Evolutionary conservation across 1,284 basidiomycete genomes (phyloP), one percentile per base, ranked within the genome.

Genomic region (Takashimella koratensis): DNA sequence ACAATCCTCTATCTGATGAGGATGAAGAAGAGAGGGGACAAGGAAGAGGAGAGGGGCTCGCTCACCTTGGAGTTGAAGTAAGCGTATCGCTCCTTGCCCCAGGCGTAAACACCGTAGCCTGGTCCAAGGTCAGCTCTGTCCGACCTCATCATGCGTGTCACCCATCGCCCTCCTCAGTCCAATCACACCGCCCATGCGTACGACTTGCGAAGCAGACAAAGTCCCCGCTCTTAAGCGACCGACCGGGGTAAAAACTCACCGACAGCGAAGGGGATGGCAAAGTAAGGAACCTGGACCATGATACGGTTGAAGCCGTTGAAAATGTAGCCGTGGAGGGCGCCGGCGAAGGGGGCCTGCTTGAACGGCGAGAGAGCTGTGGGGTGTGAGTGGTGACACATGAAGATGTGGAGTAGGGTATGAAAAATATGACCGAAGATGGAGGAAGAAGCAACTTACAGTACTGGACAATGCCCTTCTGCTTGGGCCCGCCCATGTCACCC

Each of bases 241-340:
- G n/a, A n/a, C n/a, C n/a, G n/a, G n/a, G n/a, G 22, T 30, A 19
- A 11, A 36, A 13, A 82, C 88, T 65, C 55, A 94, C 92, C 91
- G 53, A 85, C 66, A 46, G 80, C 83, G 64, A 92, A 81, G 22
- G 92, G 92, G 60, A 91, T 74, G 53, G 83, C 78, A 78, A 88
- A 90, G 80, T 91, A 96, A 45, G 88, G 79, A 22, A 84, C 79
- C 70, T 94, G 88, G 40, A 78, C 79, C 51, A 85, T 82, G 46
- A 92, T 75, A 62, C 92, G 86, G 60, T 82, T 82, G 80, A 86
- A 87, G 45, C 90, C 92, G 77, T 93, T 91, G 82, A 93, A 90
- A 64, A 93, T 68, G 80, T 87, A 95, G 65, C 78, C 83, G 52
- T 82, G 79, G 71, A 94, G 73, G 64, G 86, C 82, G 58, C 88